A percentile compares a stretch with the other conserved stretches of the same genome.
These are phyloP conservation scores for Gracilaria vermiculophylla DNA, from an alignment of 23 red algal species.

Conservation along the genomic window DNA sequence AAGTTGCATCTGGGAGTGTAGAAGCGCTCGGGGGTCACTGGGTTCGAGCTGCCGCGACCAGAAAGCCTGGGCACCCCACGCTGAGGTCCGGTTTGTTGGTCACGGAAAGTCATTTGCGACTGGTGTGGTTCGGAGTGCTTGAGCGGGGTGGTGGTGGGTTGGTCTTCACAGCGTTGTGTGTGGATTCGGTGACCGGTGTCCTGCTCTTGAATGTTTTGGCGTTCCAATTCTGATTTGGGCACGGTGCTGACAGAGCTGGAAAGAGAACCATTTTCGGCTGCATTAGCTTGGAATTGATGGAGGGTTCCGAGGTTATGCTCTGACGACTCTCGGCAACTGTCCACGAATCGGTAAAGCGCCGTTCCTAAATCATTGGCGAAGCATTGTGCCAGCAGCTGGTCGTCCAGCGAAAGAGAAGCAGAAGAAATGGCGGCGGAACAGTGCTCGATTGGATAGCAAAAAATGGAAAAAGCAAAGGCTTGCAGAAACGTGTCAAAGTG, in stretches of 20 bases:
- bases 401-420: background rate
- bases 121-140: background rate
- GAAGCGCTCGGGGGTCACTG: background rate
- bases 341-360: background rate
- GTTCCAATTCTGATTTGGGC: background rate
- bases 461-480: conserved; percentile 27
- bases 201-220: background rate
- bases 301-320: background rate
- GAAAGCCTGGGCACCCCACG: background rate
- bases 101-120: background rate
- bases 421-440: background rate
- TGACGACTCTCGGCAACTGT: background rate
- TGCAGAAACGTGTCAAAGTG: conserved; percentile 19
- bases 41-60: background rate
- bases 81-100: background rate
- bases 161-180: background rate
- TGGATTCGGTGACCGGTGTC: background rate
- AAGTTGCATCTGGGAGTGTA: background rate
- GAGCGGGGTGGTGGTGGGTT: background rate
- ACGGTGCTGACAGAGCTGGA: background rate
- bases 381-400: background rate
- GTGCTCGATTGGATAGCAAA: conserved; percentile 13
- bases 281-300: background rate
- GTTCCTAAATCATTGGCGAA: background rate
- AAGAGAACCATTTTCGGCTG: background rate